phyloP scores from a whole-genome alignment of 2,329 filamentous ascomycete species.

The Trichoderma asperellum region DNA sequence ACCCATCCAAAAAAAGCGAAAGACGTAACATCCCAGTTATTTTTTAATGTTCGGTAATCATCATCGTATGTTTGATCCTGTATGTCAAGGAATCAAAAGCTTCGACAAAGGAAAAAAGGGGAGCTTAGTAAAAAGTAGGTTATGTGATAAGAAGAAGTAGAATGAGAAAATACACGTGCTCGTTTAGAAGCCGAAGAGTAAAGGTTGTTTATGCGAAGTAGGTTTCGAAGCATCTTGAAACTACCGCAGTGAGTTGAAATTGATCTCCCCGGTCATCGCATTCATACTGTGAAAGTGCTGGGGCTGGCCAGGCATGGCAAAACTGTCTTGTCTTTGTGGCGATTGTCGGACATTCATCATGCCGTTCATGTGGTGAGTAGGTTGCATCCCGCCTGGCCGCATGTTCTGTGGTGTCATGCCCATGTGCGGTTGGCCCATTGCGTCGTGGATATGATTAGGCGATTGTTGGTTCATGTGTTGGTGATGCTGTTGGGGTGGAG shows the following conservation, averaged over 20 bases:
- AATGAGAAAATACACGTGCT: conserved; percentile 19
- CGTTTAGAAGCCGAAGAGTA: conserved; percentile 6
- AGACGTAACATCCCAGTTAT: background rate
- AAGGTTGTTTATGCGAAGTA: background rate
- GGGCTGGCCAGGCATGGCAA: conserved; percentile 39
- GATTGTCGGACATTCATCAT: conserved; percentile 38
- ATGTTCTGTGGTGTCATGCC: conserved; percentile 34
- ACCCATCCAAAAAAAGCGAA: background rate
- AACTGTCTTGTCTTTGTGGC: conserved; percentile 40
- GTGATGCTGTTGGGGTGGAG: conserved; percentile 36
- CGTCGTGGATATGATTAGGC: conserved; percentile 39
- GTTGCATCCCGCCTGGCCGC: conserved; percentile 34
- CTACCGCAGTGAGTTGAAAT: conserved; percentile 35
- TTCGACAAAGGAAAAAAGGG: conserved; percentile 21
- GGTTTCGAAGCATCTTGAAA: background rate
- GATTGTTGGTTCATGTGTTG: conserved; percentile 41
- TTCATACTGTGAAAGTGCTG: conserved; percentile 51
- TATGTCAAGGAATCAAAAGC: background rate
- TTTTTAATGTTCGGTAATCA: conserved; percentile 23
- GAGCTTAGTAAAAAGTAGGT: background rate
- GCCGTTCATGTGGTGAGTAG: conserved; percentile 39
- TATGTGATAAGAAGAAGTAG: background rate
- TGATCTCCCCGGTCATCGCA: conserved; percentile 38
- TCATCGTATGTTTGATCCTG: conserved; percentile 16
- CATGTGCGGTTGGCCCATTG: conserved; percentile 38